A percentile compares a stretch with the other conserved stretches of the same genome.
These are phyloP conservation scores for Metroxylon sagu DNA, from an alignment of 176 grass and related monocot species.

Conservation along the genomic window DNA sequence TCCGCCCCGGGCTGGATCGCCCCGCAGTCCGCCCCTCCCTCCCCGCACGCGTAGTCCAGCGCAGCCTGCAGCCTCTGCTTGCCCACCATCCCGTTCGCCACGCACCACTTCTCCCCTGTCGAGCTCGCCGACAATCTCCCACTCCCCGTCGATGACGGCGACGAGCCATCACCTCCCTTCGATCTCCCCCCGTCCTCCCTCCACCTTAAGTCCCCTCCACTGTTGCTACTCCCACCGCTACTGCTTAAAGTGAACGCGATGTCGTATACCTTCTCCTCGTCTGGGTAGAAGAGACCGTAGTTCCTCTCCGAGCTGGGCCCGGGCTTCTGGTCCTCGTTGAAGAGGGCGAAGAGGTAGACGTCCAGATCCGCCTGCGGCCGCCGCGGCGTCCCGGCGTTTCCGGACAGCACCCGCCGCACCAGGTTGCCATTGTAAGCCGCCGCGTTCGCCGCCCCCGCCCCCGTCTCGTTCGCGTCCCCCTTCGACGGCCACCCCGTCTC, in stretches of 20 bases:
- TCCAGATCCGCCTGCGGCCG: slow-evolving; percentile 65
- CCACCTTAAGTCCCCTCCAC: slow-evolving; percentile 20
- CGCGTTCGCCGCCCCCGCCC: slow-evolving; percentile 42
- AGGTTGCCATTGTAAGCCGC: slow-evolving; percentile 89
- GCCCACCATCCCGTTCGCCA: slow-evolving; percentile 51
- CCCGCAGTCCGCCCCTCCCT: slow-evolving; percentile 68
- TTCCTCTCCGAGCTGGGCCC: slow-evolving; percentile 76
- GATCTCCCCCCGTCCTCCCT: slow-evolving; percentile 10
- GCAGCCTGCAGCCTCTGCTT: slow-evolving; percentile 46
- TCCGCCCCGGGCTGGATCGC: slow-evolving; percentile 66
- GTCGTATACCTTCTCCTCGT: slow-evolving; percentile 88
- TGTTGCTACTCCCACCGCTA: slow-evolving; percentile 17
- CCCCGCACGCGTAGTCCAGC: slow-evolving; percentile 79
- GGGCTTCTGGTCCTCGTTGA: slow-evolving; percentile 98
- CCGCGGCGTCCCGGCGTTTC: slow-evolving; percentile 58
- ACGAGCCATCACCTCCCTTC: background rate
- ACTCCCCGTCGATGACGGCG: slow-evolving; percentile 20
- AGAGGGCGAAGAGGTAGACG: slow-evolving; percentile 90
- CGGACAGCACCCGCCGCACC: slow-evolving; percentile 66
- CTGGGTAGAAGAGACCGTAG: slow-evolving; percentile 89
- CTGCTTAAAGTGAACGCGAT: slow-evolving; percentile 49
- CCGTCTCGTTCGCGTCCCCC: slow-evolving; percentile 54
- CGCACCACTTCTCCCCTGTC: slow-evolving; percentile 67
- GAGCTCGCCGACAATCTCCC: slow-evolving; percentile 19
- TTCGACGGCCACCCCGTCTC: slow-evolving; percentile 98